A percentile compares a stretch with the other conserved stretches of the same genome.
These are phyloP conservation scores for Discostella stelligeroides DNA, from an alignment of 108 stramenopile species.

Conservation along the genomic window DNA sequence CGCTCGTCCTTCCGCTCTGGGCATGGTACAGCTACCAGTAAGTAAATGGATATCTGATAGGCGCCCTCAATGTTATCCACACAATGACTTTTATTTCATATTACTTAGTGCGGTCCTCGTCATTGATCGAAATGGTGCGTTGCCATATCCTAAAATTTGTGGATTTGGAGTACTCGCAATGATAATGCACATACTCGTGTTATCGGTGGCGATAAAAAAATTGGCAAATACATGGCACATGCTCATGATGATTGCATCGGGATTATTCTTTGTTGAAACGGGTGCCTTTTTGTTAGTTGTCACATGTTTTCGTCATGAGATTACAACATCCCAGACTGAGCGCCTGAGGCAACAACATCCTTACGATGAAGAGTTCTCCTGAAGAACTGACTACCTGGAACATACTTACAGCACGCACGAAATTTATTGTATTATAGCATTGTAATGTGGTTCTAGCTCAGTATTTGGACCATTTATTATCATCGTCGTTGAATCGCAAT, in stretches of 20 bases:
- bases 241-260: slow-evolving; percentile 33
- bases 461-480: not conserved
- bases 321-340: slow-evolving; percentile 8
- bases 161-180: slow-evolving; percentile 12
- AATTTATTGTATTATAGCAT: no score
- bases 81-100: not conserved
- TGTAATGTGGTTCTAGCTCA: no score
- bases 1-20: slow-evolving; percentile 28
- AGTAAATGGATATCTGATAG: not conserved
- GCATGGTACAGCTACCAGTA: slow-evolving; percentile 25
- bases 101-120: slow-evolving; percentile 3
- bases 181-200: slow-evolving; percentile 21
- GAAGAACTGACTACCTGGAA: no score
- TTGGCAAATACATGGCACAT: slow-evolving; percentile 19
- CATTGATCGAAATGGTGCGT: slow-evolving; percentile 1
- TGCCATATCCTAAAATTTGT: slow-evolving; percentile 11
- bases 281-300: slow-evolving; percentile 36
- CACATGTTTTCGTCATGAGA: not conserved
- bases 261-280: slow-evolving; percentile 40
- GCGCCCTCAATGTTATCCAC: not conserved
- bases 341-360: not conserved
- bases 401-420: no score
- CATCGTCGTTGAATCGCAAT: slow-evolving; percentile 63
- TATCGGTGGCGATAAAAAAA: slow-evolving; percentile 8
- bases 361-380: no score